Percentiles rank a stretch among this genome's conserved stretches.
These are phyloP conservation scores for Phylloporus arenicola DNA, from an alignment of 768 basidiomycete species.

Conservation along the genomic window DNA sequence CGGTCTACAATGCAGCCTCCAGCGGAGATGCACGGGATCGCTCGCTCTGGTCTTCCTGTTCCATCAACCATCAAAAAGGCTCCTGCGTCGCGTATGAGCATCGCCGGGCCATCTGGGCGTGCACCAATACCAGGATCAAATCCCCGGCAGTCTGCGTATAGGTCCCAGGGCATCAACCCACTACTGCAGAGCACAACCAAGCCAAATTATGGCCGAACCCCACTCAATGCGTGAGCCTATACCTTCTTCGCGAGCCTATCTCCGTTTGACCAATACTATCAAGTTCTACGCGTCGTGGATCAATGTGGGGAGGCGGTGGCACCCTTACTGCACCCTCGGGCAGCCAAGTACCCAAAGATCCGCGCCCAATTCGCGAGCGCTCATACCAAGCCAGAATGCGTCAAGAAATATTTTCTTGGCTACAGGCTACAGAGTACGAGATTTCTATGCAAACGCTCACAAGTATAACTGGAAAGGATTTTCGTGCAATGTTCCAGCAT, in stretches of 20 bases:
- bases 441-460: slow-evolving; percentile 62
- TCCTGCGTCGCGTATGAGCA: slow-evolving; percentile 50
- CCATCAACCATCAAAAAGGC: slow-evolving; percentile 74
- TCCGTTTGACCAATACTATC: slow-evolving; percentile 7
- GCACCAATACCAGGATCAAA: slow-evolving; percentile 44
- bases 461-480: slow-evolving; percentile 83
- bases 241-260: not conserved
- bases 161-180: slow-evolving; percentile 65
- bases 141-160: slow-evolving; percentile 62
- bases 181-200: slow-evolving; percentile 67
- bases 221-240: slow-evolving; percentile 53
- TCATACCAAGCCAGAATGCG: slow-evolving; percentile 71
- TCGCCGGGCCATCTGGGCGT: slow-evolving; percentile 71
- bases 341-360: slow-evolving; percentile 61
- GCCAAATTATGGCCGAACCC: slow-evolving; percentile 64
- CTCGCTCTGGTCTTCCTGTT: slow-evolving; percentile 64
- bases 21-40: slow-evolving; percentile 43
- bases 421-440: slow-evolving; percentile 60
- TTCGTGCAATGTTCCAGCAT: slow-evolving; percentile 77
- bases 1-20: slow-evolving; percentile 56
- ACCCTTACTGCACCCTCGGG: slow-evolving; percentile 42
- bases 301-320: slow-evolving; percentile 58
- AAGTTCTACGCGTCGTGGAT: slow-evolving; percentile 72
- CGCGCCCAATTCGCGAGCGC: slow-evolving; percentile 71
- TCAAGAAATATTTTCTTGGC: slow-evolving; percentile 68